These are phyloP conservation scores for Ogataea paraovalis DNA, from an alignment of 805 yeast genomes.

Conservation along the genomic window DNA sequence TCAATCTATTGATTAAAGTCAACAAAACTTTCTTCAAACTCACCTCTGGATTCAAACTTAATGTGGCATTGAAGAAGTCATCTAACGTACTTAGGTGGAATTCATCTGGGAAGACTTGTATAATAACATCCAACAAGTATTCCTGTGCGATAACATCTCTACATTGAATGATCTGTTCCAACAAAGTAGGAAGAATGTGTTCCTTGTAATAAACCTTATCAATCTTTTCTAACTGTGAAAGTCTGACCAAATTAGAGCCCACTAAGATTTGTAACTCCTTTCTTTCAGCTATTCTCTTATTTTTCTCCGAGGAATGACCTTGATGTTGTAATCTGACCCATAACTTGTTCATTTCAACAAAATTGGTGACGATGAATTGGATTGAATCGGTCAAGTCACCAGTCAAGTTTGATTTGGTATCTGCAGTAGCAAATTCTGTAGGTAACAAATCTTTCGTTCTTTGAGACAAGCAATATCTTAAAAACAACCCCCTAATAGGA, in stretches of 20 bases:
- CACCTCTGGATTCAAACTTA: constrained; percentile 67
- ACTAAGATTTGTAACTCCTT: constrained; percentile 86
- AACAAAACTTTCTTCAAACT: constrained; percentile 60
- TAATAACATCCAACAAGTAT: constrained; percentile 83
- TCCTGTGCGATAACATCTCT: constrained; percentile 90
- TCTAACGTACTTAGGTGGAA: constrained; percentile 78
- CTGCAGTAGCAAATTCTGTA: constrained; percentile 12
- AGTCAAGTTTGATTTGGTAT: constrained; percentile 18
- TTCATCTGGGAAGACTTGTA: constrained; percentile 92
- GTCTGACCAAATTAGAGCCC: constrained; percentile 86
- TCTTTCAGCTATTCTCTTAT: constrained; percentile 71
- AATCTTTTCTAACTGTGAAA: constrained; percentile 79
- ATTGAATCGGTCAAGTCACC: constrained; percentile 61
- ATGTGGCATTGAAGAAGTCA: constrained; percentile 58
- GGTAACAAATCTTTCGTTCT: constrained; percentile 68
- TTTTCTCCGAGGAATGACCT: constrained; percentile 83
- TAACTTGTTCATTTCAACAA: constrained; percentile 94
- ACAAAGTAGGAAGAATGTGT: constrained; percentile 68
- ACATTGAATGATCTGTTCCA: constrained; percentile 91
- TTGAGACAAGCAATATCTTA: constrained; percentile 85
- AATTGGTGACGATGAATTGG: constrained; percentile 77
- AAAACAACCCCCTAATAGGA: constrained; percentile 86
- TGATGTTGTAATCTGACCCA: constrained; percentile 98
- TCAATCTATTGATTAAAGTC: constrained; percentile 68
- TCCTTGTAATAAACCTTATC: constrained; percentile 46